Evolutionary conservation across 2,329 filamentous ascomycete species (phyloP).

Genomic region (Ascochyta clinopodiicola): DNA sequence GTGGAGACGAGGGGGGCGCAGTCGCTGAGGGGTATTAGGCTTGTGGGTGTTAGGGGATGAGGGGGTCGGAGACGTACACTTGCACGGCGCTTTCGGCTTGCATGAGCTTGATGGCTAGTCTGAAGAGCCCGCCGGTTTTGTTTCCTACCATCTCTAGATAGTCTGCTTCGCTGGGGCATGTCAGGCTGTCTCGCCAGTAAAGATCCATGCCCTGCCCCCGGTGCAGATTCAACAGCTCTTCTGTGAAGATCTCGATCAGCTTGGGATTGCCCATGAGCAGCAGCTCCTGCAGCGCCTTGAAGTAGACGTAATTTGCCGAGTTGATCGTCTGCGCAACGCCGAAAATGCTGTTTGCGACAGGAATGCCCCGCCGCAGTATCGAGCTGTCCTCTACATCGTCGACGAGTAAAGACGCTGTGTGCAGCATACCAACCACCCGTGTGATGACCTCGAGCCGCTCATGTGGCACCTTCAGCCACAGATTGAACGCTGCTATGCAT

Average conservation of each 20-base stretch:
- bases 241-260: constrained; percentile 74
- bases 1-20: constrained; percentile 85
- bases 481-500: constrained; percentile 81
- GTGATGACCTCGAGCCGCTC: constrained; percentile 76
- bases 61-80: constrained; percentile 43
- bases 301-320: constrained; percentile 88
- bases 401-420: constrained; percentile 81
- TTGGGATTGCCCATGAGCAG: constrained; percentile 72
- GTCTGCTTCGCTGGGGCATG: constrained; percentile 83
- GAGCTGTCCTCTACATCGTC: constrained; percentile 90
- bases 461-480: constrained; percentile 76
- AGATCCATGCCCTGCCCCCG: constrained; percentile 90
- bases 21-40: constrained; percentile 56
- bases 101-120: constrained; percentile 86
- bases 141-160: constrained; percentile 95
- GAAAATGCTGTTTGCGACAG: constrained; percentile 84
- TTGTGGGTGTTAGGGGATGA: too few species aligned
- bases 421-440: constrained; percentile 81
- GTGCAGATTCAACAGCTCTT: constrained; percentile 85
- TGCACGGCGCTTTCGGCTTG: constrained; percentile 69
- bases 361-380: constrained; percentile 75
- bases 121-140: constrained; percentile 88
- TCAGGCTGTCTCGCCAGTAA: constrained; percentile 86
- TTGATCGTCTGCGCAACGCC: constrained; percentile 90
- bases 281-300: constrained; percentile 77